These are phyloP conservation scores for Bryum argenteum DNA, from an alignment of 225 moss, liverwort and hornwort genomes.

Conservation along the genomic window DNA sequence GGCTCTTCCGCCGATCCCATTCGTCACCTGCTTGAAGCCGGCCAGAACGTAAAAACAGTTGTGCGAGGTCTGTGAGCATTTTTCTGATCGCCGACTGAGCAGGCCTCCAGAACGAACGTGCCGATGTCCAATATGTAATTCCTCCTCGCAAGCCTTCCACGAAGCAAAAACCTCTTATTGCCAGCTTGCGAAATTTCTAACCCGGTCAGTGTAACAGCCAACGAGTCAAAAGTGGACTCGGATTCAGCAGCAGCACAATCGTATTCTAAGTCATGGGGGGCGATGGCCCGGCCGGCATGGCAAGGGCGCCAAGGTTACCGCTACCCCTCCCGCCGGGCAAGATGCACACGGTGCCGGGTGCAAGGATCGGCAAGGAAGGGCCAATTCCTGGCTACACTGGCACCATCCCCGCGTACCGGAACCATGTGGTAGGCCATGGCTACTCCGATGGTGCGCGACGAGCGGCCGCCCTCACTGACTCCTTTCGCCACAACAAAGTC, in stretches of 20 bases:
- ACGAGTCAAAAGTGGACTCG: neutral
- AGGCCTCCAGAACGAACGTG: neutral
- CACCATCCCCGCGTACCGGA: constrained; percentile 68
- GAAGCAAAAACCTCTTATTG: neutral
- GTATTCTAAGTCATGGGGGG: constrained; percentile 20
- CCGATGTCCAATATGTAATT: neutral
- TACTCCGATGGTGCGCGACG: constrained; percentile 73
- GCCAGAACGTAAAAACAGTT: neutral
- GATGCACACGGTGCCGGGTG: constrained; percentile 51
- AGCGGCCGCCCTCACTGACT: constrained; percentile 80
- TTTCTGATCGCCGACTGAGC: constrained; percentile 8
- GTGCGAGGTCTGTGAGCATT: neutral
- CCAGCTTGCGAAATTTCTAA: neutral
- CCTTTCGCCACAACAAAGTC: constrained; percentile 58
- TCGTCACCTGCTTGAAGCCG: neutral
- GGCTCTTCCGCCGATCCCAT: neutral
- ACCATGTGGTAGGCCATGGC: constrained; percentile 77
- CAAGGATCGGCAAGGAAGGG: constrained; percentile 68
- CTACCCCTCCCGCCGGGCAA: constrained; percentile 37
- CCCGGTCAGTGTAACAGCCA: neutral
- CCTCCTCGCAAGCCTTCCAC: neutral
- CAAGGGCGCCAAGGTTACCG: constrained; percentile 38
- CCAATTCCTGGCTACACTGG: constrained; percentile 87
- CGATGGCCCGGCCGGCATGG: constrained; percentile 29
- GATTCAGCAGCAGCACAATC: neutral